Evolutionary conservation across 176 grass and related monocot genomes (phyloP).

Genomic region (Dactylis glomerata): DNA sequence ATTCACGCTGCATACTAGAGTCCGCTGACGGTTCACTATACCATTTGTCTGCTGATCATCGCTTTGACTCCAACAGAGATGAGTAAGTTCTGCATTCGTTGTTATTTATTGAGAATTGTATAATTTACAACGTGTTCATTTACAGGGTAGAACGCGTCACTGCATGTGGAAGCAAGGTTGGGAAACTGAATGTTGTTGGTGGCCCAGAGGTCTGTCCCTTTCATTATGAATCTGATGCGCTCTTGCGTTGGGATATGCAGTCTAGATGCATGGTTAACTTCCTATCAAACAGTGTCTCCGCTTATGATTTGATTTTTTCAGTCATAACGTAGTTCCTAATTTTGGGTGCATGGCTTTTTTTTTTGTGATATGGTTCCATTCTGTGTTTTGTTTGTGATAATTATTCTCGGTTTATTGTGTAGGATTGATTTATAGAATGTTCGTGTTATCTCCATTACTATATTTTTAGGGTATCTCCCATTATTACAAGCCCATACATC

Average conservation of each 20-base stretch:
- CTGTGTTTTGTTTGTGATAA: background rate
- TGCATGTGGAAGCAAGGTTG: constrained; percentile 79
- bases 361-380: background rate
- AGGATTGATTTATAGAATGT: background rate
- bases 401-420: background rate
- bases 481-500: background rate
- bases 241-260: background rate
- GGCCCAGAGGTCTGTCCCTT: constrained; percentile 74
- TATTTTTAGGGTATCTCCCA: background rate
- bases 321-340: background rate
- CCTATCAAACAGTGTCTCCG: background rate
- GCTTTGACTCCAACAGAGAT: constrained; percentile 76
- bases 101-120: constrained; percentile 4
- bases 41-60: constrained; percentile 80
- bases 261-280: background rate
- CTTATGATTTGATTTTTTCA: background rate
- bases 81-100: constrained; percentile 51
- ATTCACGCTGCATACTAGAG: constrained; percentile 90
- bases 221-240: background rate
- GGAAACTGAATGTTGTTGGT: constrained; percentile 77
- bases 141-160: constrained; percentile 79
- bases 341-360: background rate
- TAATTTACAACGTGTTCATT: constrained; percentile 11
- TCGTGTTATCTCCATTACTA: constrained; percentile 3
- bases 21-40: constrained; percentile 80